These are phyloP conservation scores for Xylaria nigripes DNA, from an alignment of 495 filamentous ascomycete genomes.

Conservation along the genomic window DNA sequence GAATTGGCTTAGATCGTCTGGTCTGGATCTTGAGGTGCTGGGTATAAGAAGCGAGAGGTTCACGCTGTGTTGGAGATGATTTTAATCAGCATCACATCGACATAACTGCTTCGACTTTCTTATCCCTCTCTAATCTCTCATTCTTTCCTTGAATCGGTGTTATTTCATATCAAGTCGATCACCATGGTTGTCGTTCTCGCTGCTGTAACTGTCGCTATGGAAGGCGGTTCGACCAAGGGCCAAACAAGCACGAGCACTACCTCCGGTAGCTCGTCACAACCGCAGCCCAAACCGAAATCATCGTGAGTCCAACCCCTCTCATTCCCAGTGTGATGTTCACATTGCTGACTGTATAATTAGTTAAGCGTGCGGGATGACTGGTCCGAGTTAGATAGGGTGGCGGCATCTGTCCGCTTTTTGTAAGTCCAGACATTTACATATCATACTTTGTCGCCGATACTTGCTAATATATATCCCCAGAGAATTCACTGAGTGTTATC, in stretches of 20 bases:
- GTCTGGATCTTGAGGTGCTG: no score
- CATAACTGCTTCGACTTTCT: no score
- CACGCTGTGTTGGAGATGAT: neutral
- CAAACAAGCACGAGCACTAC: neutral
- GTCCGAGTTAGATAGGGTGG: neutral
- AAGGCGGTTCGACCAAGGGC: neutral
- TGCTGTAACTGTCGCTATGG: slow-evolving; percentile 1
- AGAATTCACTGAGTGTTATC: no score
- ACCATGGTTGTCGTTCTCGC: slow-evolving; percentile 9
- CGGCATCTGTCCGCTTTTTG: no score
- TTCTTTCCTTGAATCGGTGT: neutral
- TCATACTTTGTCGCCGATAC: no score
- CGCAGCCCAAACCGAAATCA: neutral
- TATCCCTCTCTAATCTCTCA: no score
- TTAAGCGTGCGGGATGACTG: neutral
- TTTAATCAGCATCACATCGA: neutral
- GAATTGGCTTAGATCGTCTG: no score
- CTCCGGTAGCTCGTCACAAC: neutral
- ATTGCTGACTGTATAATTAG: neutral
- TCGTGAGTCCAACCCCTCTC: slow-evolving; percentile 3
- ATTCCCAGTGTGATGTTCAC: neutral
- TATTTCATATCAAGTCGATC: neutral
- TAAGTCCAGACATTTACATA: no score
- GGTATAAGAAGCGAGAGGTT: neutral
- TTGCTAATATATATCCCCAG: no score